These are phyloP conservation scores for Candida quercuum DNA, from an alignment of 805 yeast species.

Conservation along the genomic window DNA sequence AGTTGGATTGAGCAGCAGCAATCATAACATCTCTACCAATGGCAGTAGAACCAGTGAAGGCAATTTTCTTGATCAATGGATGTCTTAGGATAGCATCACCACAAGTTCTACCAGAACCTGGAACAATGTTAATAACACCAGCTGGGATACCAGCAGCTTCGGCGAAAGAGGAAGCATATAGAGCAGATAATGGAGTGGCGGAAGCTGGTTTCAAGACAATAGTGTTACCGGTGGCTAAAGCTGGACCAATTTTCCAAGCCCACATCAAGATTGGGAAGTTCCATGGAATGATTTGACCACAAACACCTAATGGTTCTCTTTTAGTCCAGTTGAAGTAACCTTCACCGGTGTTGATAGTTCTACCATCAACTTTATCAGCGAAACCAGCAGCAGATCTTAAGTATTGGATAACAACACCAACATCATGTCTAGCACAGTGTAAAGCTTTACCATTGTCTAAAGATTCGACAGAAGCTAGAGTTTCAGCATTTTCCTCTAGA, in stretches of 20 bases:
- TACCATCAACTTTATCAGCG: constrained; percentile 47
- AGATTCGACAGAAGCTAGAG: constrained; percentile 44
- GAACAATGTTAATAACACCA: constrained; percentile 57
- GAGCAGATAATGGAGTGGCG: constrained; percentile 62
- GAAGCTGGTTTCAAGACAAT: constrained; percentile 61
- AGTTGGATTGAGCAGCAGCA: constrained; percentile 52
- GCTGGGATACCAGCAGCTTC: constrained; percentile 59
- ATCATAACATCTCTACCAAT: constrained; percentile 58
- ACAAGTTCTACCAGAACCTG: constrained; percentile 57
- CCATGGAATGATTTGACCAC: constrained; percentile 72
- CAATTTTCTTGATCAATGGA: constrained; percentile 53
- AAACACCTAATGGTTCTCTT: constrained; percentile 63
- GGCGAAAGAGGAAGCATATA: constrained; percentile 46
- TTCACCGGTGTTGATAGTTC: constrained; percentile 43
- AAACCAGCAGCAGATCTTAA: constrained; percentile 49
- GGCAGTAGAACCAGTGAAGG: constrained; percentile 66
- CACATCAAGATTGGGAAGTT: constrained; percentile 66
- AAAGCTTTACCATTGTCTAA: constrained; percentile 51
- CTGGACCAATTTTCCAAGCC: constrained; percentile 67
- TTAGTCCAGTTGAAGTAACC: constrained; percentile 49
- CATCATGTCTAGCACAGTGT: constrained; percentile 43
- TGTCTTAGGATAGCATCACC: constrained; percentile 57
- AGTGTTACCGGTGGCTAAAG: constrained; percentile 62
- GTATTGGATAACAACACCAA: constrained; percentile 39
- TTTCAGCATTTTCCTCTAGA: constrained; percentile 41